Evolutionary conservation across 2,329 filamentous ascomycete species (phyloP).

Genomic region (Karstenula rhodostoma): DNA sequence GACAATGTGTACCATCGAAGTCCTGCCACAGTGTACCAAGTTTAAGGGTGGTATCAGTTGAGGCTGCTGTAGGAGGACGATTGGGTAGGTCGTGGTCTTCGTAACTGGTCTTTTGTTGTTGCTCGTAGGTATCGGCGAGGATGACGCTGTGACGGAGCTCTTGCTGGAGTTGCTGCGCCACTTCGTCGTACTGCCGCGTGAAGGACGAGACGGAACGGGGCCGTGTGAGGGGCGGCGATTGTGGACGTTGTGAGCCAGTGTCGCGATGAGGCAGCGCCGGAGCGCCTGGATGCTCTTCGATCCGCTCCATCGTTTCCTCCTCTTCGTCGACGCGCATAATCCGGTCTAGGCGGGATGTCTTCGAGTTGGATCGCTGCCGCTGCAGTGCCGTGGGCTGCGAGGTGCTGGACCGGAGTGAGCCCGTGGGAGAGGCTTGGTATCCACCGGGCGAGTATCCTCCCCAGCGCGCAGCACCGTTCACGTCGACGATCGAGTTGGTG

Average conservation of each 20-base stretch:
- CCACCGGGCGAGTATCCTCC: conserved; percentile 75
- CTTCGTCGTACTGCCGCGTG: conserved; percentile 47
- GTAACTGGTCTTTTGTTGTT: conserved; percentile 16
- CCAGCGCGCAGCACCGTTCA: conserved; percentile 71
- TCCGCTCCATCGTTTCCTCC: conserved; percentile 20
- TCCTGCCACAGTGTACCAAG: conserved; percentile 75
- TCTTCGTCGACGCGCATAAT: conserved; percentile 49
- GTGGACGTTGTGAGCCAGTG: conserved; percentile 16
- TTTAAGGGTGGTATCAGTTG: conserved; percentile 70
- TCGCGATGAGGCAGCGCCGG: conserved; percentile 21
- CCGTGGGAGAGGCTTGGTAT: conserved; percentile 72
- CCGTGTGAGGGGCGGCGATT: conserved; percentile 31
- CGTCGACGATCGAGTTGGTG: conserved; percentile 71
- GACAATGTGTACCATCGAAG: conserved; percentile 82
- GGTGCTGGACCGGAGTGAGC: conserved; percentile 65
- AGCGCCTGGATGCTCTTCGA: conserved; percentile 26
- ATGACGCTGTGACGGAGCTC: conserved; percentile 36
- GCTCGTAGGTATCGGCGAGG: conserved; percentile 22
- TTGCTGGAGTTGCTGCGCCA: conserved; percentile 45
- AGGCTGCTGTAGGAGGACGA: conserved; percentile 62
- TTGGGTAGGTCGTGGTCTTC: conserved; percentile 43
- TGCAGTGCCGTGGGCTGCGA: conserved; percentile 44
- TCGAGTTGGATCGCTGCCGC: conserved; percentile 51
- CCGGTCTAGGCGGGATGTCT: conserved; percentile 52
- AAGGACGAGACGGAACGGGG: conserved; percentile 47